Evolutionary conservation across 2,329 filamentous ascomycete species (phyloP), one percentile per base, ranked within the genome.

Genomic region (Aspergillus persii): DNA sequence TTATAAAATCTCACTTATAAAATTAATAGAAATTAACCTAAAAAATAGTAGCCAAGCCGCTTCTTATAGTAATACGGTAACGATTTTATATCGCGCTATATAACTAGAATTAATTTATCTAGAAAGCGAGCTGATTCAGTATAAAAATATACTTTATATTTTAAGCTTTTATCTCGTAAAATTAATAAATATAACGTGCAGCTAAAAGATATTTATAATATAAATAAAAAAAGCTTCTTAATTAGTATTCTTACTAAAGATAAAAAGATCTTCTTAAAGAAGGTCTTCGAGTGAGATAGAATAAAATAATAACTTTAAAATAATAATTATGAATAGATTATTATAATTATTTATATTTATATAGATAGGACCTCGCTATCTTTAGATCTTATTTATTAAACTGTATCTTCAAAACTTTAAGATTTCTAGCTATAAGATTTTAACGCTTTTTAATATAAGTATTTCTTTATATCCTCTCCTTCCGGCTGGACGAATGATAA

Each of bases 281-380:
- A n/a, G n/a, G n/a, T n/a, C n/a, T n/a, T n/a, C n/a, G n/a, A n/a
- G n/a, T n/a, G n/a, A n/a, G n/a, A n/a, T n/a, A n/a, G n/a, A n/a
- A n/a, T n/a, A n/a, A n/a, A n/a, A 52, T 31, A 62, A 48, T 27
- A 55, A 7, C 6, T 64, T 31, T 39, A 67, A 36, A 46, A 69
- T 64, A 44, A 62, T 8, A 68, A 67, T 61, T 15, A 47, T 2
- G 52, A 67, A 47, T 68, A 53, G 63, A 66, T 69, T 47, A 69
- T 55, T 39, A 53, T 41, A 31, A 61, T 68, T 54, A 56, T 51
- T 4, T 62, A 52, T 62, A 66, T 68, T 39, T 65, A 56, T 48
- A 48, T 53, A 29, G 52, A 67, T 58, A 47, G 56, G 27, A 61
- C 31, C 18, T 39, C 36, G 6, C 50, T 68, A 15, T 54, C 54